A percentile compares a stretch with the other conserved stretches of the same genome.
phyloP scores from a whole-genome alignment of 2,329 filamentous ascomycete species.

The Aureobasidium sp. region DNA sequence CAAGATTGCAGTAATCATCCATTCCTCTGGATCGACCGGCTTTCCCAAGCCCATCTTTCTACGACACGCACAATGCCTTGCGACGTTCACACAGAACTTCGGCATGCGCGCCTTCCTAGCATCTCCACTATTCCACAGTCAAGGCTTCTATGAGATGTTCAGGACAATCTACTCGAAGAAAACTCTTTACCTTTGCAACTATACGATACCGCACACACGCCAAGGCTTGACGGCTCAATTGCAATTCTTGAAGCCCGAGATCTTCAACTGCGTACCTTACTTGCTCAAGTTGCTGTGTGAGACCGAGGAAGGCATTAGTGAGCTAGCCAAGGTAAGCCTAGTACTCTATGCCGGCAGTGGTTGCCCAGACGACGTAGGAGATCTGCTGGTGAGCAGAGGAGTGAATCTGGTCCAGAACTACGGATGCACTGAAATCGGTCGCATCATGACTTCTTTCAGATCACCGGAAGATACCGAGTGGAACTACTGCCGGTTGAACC shows the following conservation, averaged over 20 bases:
- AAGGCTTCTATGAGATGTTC: conserved; percentile 50
- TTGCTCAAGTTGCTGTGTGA: conserved; percentile 57
- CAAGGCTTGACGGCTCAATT: conserved; percentile 26
- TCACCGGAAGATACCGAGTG: conserved; percentile 48
- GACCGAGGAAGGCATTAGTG: conserved; percentile 41
- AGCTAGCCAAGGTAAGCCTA: conserved; percentile 23
- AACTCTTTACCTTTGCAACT: conserved; percentile 48
- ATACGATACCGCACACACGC: conserved; percentile 47
- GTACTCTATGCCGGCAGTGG: conserved; percentile 29
- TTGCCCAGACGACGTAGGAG: conserved; percentile 30
- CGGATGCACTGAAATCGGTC: conserved; percentile 27
- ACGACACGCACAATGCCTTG: conserved; percentile 45
- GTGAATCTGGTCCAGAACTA: conserved; percentile 31
- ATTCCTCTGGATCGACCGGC: conserved; percentile 52
- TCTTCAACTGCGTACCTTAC: conserved; percentile 59
- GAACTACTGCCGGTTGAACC: conserved; percentile 48
- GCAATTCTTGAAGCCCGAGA: conserved; percentile 34
- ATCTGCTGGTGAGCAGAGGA: conserved; percentile 26
- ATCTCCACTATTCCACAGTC: conserved; percentile 53
- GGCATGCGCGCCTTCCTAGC: conserved; percentile 47
- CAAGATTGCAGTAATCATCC: conserved; percentile 40
- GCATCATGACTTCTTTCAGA: conserved; percentile 53
- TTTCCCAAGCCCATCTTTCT: conserved; percentile 58
- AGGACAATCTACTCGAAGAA: conserved; percentile 47
- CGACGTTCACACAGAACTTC: conserved; percentile 42